A percentile compares a stretch with the other conserved stretches of the same genome.
Conservation (phyloP, 208 protist species). For the Naegleria fowleri region DNA sequence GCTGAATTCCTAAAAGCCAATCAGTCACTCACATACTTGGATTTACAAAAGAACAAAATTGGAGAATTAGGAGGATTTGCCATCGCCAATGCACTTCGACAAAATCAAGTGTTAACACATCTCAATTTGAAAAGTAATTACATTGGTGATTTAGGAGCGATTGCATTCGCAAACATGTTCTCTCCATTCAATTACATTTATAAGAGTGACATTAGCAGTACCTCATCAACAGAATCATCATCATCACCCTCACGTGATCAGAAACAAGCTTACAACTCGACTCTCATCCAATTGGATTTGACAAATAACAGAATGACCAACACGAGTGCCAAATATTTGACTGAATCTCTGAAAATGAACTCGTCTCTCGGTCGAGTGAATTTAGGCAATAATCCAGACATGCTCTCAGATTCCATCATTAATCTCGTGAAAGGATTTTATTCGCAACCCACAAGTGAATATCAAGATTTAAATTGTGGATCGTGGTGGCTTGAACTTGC, state of each 20-base stretch:
- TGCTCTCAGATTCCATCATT: not conserved
- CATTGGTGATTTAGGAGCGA: slow-evolving; percentile 51
- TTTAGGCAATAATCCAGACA: not conserved
- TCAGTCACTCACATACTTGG: slow-evolving; percentile 49
- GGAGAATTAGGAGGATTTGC: slow-evolving; percentile 59
- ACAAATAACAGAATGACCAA: not conserved
- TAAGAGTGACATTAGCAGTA: not conserved
- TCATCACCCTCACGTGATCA: too few species aligned
- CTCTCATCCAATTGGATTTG: not conserved
- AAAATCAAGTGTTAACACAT: slow-evolving; percentile 56
- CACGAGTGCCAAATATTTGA: not conserved
- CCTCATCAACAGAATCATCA: too few species aligned
- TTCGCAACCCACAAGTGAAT: not conserved
- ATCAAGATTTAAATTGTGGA: not conserved
- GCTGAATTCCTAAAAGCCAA: slow-evolving; percentile 63
- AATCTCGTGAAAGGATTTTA: not conserved
- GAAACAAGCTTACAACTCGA: not conserved
- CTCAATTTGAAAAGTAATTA: slow-evolving; percentile 66
- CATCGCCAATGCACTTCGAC: slow-evolving; percentile 61
- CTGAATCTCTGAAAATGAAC: not conserved
- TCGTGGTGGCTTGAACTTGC: not conserved
- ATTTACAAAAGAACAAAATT: slow-evolving; percentile 62
- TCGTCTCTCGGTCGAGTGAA: not conserved
- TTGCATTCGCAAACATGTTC: slow-evolving; percentile 38
- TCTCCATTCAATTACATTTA: not conserved